Evolutionary conservation across 768 basidiomycete species (phyloP).

Genomic region (Pleurotus salmoneostramineus): DNA sequence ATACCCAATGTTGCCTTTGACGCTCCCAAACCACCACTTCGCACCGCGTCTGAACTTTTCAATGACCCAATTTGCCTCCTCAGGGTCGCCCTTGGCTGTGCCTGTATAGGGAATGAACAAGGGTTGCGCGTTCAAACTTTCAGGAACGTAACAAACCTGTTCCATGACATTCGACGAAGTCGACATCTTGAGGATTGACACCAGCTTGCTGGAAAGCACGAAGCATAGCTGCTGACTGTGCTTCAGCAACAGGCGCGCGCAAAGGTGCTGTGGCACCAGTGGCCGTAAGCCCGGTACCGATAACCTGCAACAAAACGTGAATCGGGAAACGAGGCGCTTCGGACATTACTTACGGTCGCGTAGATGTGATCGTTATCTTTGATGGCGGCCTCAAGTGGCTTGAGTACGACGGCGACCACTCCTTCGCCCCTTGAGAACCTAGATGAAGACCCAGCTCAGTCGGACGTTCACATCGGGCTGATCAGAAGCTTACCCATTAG

Average conservation of each 20-base stretch:
- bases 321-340: background rate
- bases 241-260: conserved; percentile 31
- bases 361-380: conserved; percentile 36
- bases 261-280: conserved; percentile 30
- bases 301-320: conserved; percentile 22
- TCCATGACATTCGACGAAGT: conserved; percentile 48
- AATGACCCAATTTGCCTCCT: conserved; percentile 46
- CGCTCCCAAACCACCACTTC: conserved; percentile 34
- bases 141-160: conserved; percentile 29
- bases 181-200: conserved; percentile 32
- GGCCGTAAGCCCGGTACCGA: conserved; percentile 34
- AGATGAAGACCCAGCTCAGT: background rate
- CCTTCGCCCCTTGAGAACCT: conserved; percentile 38
- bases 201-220: conserved; percentile 28
- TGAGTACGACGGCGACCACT: conserved; percentile 32
- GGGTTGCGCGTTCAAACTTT: no score
- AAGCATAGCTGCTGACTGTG: conserved; percentile 32
- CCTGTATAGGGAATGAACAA: conserved; percentile 7
- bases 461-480: background rate
- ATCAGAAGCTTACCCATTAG: conserved; percentile 31
- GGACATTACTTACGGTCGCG: conserved; percentile 24
- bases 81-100: conserved; percentile 45
- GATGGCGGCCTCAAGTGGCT: conserved; percentile 32
- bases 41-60: conserved; percentile 27
- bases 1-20: conserved; percentile 37